Percentiles rank a stretch among this genome's conserved stretches.
Conservation (phyloP, 306 rosid species). For the Geum urbanum region DNA sequence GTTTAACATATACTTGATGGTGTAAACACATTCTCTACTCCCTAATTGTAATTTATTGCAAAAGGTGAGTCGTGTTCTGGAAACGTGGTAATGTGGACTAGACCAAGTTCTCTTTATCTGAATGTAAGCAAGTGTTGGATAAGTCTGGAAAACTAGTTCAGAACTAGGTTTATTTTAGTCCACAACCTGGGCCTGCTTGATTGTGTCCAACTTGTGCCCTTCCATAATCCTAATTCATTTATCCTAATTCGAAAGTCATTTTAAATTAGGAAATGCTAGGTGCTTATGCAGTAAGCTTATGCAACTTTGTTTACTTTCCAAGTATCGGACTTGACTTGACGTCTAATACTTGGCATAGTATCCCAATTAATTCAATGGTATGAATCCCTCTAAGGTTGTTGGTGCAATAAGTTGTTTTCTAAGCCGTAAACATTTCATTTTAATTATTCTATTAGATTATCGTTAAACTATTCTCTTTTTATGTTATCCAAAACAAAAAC, state of each 20-base stretch:
- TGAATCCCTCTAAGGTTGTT: neutral
- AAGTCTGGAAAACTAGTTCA: neutral
- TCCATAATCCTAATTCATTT: neutral
- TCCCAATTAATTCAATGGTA: neutral
- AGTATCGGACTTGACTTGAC: neutral
- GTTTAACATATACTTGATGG: neutral
- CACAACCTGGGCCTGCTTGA: neutral
- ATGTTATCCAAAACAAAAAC: neutral
- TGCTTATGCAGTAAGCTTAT: neutral
- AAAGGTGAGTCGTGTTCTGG: neutral
- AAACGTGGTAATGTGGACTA: neutral
- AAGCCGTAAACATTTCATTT: neutral
- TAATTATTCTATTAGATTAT: neutral
- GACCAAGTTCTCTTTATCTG: neutral
- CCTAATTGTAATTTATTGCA: neutral
- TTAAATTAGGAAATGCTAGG: conserved; percentile 3
- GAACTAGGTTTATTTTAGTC: neutral
- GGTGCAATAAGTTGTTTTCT: conserved; percentile 2
- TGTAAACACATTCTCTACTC: neutral
- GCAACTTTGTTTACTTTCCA: neutral
- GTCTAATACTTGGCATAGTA: neutral
- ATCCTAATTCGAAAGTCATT: neutral
- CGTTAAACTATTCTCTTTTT: neutral
- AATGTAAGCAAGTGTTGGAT: neutral
- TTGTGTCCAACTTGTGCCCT: neutral